Evolutionary conservation across 345 rosid species (phyloP), one percentile per base, ranked within the genome.

Genomic region (Eucalyptus pauciflora): DNA sequence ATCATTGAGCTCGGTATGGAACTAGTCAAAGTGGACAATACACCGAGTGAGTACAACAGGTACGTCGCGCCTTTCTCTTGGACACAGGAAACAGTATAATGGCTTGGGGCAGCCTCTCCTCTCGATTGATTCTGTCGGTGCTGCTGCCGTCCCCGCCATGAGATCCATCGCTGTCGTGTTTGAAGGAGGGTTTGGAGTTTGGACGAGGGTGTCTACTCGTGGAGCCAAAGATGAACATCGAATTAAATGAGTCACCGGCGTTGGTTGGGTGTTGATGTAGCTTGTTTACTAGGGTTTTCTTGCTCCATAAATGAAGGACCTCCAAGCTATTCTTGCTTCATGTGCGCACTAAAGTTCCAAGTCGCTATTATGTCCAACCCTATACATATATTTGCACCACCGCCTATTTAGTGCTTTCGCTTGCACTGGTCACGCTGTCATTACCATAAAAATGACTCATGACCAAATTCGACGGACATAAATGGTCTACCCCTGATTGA

Each of bases 21-120:
- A 60, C 2, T 25, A 13, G 2, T 6, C 13, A 27, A 13, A 60
- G 31, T 12, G 15, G 7, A 27, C 13, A 60, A 60, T 60, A 60
- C 2, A 10, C 5, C 12, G 6, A 25, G 15, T 11, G 31, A 0
- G 16, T 27, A 12, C 6, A 62, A 27, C 0, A 13, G 1, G 7
- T 15, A 27, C 12, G 17, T 62, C 14, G 7, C 1, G 13, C 13
- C 12, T 56, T 24, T 0, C 0, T 13, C 13, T 56, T 10, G 2
- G 6, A 17, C 12, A 15, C 4, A 9, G 0, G 46, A 71, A 17
- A 20, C 25, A 18, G 6, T 16, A 5, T 46, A 10, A 71, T 20
- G 11, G 81, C 81, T 18, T 17, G 81, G 81, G 45, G 24, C 45
- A 9, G 45, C 25, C 25, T 33, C 25, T n/a, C 20, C 22, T 71